A percentile compares a stretch with the other conserved stretches of the same genome.
phyloP scores from a whole-genome alignment of 257 asterid genomes.

The Nicotiana sylvestris region DNA sequence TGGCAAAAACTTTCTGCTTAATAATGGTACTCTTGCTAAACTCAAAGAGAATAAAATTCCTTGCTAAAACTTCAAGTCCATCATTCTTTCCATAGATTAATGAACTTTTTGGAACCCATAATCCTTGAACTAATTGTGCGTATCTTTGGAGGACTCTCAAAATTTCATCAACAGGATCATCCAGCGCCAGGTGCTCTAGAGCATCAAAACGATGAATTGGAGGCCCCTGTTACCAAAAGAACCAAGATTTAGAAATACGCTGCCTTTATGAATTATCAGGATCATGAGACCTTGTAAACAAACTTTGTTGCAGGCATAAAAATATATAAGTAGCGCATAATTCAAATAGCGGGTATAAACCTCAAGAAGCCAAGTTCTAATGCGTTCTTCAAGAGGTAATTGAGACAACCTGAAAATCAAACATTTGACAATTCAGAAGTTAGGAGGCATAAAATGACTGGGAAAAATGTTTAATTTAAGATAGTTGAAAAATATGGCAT shows the following conservation, averaged over 20 bases:
- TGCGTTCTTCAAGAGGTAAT: constrained; percentile 69
- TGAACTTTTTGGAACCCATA: constrained; percentile 72
- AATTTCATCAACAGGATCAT: constrained; percentile 54
- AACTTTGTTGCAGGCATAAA: neutral
- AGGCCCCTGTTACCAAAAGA: constrained; percentile 53
- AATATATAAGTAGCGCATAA: neutral
- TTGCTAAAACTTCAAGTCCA: constrained; percentile 36
- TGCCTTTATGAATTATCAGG: neutral
- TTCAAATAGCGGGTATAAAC: constrained; percentile 29
- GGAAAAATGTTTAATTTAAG: neutral
- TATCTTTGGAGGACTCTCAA: constrained; percentile 50
- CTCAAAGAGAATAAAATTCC: constrained; percentile 58
- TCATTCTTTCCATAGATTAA: constrained; percentile 37
- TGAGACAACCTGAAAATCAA: constrained; percentile 55
- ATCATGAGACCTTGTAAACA: neutral
- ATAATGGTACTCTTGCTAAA: constrained; percentile 55
- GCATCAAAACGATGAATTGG: constrained; percentile 67
- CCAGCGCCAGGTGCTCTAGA: constrained; percentile 68
- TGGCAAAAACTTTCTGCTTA: constrained; percentile 27
- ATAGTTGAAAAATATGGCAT: neutral
- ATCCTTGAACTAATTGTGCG: constrained; percentile 82
- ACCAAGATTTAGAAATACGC: constrained; percentile 20
- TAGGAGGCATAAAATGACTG: neutral
- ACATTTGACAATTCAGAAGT: constrained; percentile 9
- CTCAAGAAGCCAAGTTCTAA: constrained; percentile 56